Conservation (phyloP, 306 rosid genomes). For the Clitoria ternatea region DNA sequence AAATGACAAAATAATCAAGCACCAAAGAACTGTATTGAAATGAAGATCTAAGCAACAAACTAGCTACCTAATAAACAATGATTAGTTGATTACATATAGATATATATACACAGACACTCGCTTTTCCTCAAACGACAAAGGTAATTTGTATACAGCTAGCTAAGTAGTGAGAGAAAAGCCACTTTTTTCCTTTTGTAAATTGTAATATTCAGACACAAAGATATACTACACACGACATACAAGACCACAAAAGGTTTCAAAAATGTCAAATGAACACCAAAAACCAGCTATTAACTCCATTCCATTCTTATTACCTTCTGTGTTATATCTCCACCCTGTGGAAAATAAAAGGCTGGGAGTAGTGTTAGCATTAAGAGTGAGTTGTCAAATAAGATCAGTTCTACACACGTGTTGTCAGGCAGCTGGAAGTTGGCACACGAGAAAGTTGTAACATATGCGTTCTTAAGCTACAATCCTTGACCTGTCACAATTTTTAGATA, state of each 20-base stretch:
- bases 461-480: constrained; percentile 86
- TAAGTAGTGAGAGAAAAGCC: constrained; percentile 53
- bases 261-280: constrained; percentile 52
- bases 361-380: constrained; percentile 83
- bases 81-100: constrained; percentile 78
- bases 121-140: constrained; percentile 49
- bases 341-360: constrained; percentile 57
- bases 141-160: constrained; percentile 72
- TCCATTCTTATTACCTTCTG: constrained; percentile 61
- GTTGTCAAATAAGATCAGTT: constrained; percentile 67
- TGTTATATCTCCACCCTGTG: constrained; percentile 63
- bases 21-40: constrained; percentile 16
- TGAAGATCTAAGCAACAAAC: constrained; percentile 40
- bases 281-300: constrained; percentile 61
- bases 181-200: constrained; percentile 34
- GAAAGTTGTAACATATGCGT: constrained; percentile 69
- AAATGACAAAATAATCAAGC: not conserved
- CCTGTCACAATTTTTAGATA: constrained; percentile 34
- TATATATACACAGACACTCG: constrained; percentile 72
- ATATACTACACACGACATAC: constrained; percentile 52
- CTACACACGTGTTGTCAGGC: constrained; percentile 81
- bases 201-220: constrained; percentile 48
- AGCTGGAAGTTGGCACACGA: constrained; percentile 50
- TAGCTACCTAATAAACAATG: constrained; percentile 48
- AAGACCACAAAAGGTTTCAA: constrained; percentile 50